Base-by-base conservation (phyloP, 352 stramenopile genomes). In the Globisporangium irregulare region DNA sequence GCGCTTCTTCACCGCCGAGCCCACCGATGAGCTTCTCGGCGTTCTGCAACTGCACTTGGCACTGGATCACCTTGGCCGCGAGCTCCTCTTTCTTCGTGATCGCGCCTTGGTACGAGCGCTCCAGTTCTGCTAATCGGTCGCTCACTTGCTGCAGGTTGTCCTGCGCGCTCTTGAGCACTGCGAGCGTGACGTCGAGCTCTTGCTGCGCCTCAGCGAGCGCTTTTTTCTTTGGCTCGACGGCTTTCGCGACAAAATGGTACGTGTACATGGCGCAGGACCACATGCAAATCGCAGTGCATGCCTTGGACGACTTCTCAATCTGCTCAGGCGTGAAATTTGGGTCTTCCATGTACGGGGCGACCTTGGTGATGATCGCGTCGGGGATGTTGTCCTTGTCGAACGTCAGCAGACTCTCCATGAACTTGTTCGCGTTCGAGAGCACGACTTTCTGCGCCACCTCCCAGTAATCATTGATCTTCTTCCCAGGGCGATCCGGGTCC, bases 321-420 rank as follows among this genome's bases (percentile, higher is more conserved):
- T 83, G 80, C 32, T 96, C 89, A 0, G 92, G 91, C 4, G 88
- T 97, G 64, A 97, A 97, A 62, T 96, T 95, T 1, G 88, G 88
- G 64, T 97, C 90, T 59, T 95, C 85, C 79, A 97, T 96, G 71
- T 93, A 97, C 0, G 89, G 84, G 0, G 76, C 64, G 2, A 94
- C 84, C 64, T 93, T 95, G 9, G 76, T 62, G 46, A 97, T 91
- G 64, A 97, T 95, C 8, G 82, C 82, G 60, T 97, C 90, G 0
- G 90, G 87, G 46, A 98, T 98, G 67, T 98, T 97, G 67, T 98
- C 92, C 69, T 98, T 98, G 75, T 98, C 92, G 56, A 97, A 98
- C 7, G 82, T 81, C 36, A 97, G 68, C 22, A 98, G 66, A 24
- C 83, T 94, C 54, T 97, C 84, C 77, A 98, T 86, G 64, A 98